A percentile compares a stretch with the other conserved stretches of the same genome.
Conservation (phyloP, 2,329 filamentous ascomycete species). For the Apiospora saccharicola region DNA sequence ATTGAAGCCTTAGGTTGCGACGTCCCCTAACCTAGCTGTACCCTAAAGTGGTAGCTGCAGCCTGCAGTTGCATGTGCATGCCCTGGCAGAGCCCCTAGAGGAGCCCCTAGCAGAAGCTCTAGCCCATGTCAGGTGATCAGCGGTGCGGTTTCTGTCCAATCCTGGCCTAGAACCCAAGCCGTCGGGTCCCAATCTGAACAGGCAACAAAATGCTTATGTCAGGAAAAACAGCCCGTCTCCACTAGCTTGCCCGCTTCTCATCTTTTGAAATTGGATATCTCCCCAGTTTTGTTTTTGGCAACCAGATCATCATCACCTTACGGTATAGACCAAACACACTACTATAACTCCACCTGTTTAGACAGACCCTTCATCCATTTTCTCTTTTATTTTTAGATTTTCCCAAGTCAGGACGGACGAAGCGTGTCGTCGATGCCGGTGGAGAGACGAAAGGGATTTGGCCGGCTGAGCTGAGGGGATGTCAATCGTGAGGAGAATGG, state of each 20-base stretch:
- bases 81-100: not conserved
- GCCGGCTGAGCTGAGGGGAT: not conserved
- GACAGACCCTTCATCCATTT: not conserved
- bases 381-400: not conserved
- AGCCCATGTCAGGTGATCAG: not conserved
- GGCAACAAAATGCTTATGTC: slow-evolving; percentile 12
- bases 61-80: not conserved
- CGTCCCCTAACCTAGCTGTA: not conserved
- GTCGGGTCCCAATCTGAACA: not conserved
- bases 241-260: not conserved
- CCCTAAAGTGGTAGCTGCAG: not conserved
- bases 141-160: not conserved
- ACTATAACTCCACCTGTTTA: not conserved
- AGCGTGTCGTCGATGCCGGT: not conserved
- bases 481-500: not conserved
- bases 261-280: slow-evolving; percentile 7
- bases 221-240: not conserved
- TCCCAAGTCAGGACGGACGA: not conserved
- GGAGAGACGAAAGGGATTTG: not conserved
- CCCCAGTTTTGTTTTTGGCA: not conserved
- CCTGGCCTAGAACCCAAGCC: not conserved
- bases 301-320: not conserved
- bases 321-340: not conserved
- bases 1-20: not conserved
- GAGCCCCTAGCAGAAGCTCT: not conserved